These are phyloP conservation scores for Solanum clarkiae DNA, from an alignment of 257 asterid genomes.

Conservation along the genomic window DNA sequence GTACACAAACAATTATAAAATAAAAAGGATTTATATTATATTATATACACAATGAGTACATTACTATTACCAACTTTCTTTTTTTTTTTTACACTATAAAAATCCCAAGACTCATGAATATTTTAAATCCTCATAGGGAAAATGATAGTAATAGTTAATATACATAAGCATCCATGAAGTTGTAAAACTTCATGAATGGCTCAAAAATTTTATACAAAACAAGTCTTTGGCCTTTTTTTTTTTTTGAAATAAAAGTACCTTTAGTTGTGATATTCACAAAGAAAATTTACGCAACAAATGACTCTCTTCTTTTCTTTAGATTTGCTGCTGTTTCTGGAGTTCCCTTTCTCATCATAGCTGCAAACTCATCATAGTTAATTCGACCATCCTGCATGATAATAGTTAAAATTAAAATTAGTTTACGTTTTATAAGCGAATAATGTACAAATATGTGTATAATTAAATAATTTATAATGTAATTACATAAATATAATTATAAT, in stretches of 20 bases:
- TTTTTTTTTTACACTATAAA: not conserved
- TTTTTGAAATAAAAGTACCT: not conserved
- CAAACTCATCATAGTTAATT: constrained; percentile 72
- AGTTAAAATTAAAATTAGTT: not conserved
- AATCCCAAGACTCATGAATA: not conserved
- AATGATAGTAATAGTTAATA: not conserved
- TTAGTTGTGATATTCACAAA: not conserved
- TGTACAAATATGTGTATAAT: not conserved
- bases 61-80: not conserved
- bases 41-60: not conserved
- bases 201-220: not conserved
- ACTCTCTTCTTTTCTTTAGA: constrained; percentile 57
- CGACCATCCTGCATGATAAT: constrained; percentile 52
- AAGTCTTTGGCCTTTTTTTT: not conserved
- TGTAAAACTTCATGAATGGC: not conserved
- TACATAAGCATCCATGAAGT: not conserved
- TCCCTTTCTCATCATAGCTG: constrained; percentile 89
- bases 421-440: not conserved
- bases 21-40: not conserved
- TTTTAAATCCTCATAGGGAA: not conserved
- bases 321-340: constrained; percentile 49
- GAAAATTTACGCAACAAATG: constrained; percentile 11
- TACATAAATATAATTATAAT: not conserved
- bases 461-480: not conserved
- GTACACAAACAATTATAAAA: not conserved